Evolutionary conservation across 176 grass and related monocot species (phyloP).

Genomic region (Miscanthus lutarioriparius): DNA sequence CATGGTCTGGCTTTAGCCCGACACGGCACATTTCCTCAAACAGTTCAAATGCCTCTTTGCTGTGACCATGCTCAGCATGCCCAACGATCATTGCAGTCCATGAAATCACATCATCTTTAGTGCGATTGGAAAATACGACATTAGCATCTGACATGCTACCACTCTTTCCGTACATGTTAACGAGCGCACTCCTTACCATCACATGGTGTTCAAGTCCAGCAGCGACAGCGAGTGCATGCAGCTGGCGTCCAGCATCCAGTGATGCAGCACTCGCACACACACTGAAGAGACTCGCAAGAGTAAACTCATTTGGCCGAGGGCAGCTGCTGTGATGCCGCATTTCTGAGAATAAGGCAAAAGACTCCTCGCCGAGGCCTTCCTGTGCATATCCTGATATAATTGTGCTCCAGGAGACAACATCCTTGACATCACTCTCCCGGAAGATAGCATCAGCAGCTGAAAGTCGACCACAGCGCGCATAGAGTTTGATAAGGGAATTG

Average conservation of each 20-base stretch:
- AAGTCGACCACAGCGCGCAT: conserved; percentile 34
- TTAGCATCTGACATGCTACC: conserved; percentile 55
- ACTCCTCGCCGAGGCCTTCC: conserved; percentile 39
- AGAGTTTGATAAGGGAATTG: conserved; percentile 68
- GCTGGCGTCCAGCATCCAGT: conserved; percentile 47
- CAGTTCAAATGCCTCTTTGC: conserved; percentile 44
- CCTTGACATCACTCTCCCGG: conserved; percentile 39
- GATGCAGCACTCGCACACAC: conserved; percentile 38
- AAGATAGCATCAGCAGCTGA: conserved; percentile 45
- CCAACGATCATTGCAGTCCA: conserved; percentile 63
- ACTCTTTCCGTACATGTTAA: conserved; percentile 67
- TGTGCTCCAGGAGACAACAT: conserved; percentile 68
- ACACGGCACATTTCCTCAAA: conserved; percentile 51
- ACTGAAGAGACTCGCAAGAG: conserved; percentile 58
- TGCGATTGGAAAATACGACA: conserved; percentile 27
- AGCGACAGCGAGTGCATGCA: conserved; percentile 47
- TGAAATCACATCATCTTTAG: conserved; percentile 48
- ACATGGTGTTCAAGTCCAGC: conserved; percentile 40
- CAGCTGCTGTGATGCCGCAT: conserved; percentile 40
- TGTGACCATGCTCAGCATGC: conserved; percentile 53
- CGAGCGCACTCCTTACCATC: conserved; percentile 49
- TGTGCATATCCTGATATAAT: conserved; percentile 58
- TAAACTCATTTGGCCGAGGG: conserved; percentile 58
- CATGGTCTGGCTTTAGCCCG: conserved; percentile 49
- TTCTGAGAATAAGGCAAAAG: conserved; percentile 50